Evolutionary conservation across 2,329 filamentous ascomycete genomes (phyloP), one percentile per base, ranked within the genome.

Genomic region (Polytolypa hystricis): DNA sequence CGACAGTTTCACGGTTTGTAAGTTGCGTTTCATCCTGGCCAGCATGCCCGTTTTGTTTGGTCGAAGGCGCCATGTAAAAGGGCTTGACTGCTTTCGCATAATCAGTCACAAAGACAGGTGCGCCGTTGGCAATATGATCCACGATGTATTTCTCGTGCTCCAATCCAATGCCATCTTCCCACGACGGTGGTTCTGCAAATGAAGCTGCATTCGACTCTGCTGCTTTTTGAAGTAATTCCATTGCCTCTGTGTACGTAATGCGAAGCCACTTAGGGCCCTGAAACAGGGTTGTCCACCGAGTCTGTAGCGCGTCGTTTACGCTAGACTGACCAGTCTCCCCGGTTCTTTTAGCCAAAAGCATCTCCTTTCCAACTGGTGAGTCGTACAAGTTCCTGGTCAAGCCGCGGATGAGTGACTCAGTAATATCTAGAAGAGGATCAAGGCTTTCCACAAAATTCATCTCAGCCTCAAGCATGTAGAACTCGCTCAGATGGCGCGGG

Each of bases 401-500:
- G 41, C 67, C 65, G 28, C 74, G 74, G 34, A 95, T 66, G 71
- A 94, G 77, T 37, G 78, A 68, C 57, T 96, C 85, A 2, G 85
- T 73, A n/a, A 89, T 59, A 39, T 79, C 68, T 73, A 93, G 91
- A 48, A 98, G 69, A 17, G 72, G 65, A 19, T 71, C 64, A 46
- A 94, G 67, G 44, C 77, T 65, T 31, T 82, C 70, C 28, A 80
- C 73, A 56, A 94, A 94, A 51, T 77, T 80, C 55, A 87, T 67
- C 59, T 98, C 91, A 11, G 80, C 87, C 61, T 98, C 91, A 2
- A 98, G 73, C 91, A 98, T 96, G 63, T 96, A 96, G 53, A 98
- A 96, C 55, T 98, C 91, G 64, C 85, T 94, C 42, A 98, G 68
- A 61, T 98, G 91, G 18, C 91, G 78, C 4, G 86, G 79, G 0